Percentiles rank a stretch among this genome's conserved stretches.
phyloP scores from a whole-genome alignment of 495 filamentous ascomycete species.

The Neurospora sp. region DNA sequence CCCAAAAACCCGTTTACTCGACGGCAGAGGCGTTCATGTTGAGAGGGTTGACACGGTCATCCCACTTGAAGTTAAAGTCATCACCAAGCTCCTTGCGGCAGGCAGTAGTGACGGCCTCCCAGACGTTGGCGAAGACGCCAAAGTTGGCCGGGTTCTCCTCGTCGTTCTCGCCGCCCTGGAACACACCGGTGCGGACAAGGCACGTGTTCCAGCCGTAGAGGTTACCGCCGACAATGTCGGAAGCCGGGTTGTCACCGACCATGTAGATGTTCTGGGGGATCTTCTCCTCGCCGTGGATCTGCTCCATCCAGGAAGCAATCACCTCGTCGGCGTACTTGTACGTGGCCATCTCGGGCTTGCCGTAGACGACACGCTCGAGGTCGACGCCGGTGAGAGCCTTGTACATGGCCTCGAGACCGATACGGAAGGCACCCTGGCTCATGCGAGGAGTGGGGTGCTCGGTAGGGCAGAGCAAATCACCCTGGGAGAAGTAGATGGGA shows the following conservation, averaged over 20 bases:
- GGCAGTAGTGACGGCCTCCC: slow-evolving; percentile 89
- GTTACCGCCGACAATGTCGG: slow-evolving; percentile 70
- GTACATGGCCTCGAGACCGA: slow-evolving; percentile 70
- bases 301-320: slow-evolving; percentile 63
- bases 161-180: slow-evolving; percentile 58
- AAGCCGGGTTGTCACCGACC: slow-evolving; percentile 72
- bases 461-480: slow-evolving; percentile 67
- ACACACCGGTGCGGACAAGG: slow-evolving; percentile 58
- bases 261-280: slow-evolving; percentile 71
- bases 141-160: slow-evolving; percentile 93
- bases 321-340: slow-evolving; percentile 78
- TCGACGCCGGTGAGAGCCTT: slow-evolving; percentile 63
- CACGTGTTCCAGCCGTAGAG: slow-evolving; percentile 79
- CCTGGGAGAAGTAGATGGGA: slow-evolving; percentile 67
- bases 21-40: slow-evolving; percentile 47
- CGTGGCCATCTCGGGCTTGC: slow-evolving; percentile 69
- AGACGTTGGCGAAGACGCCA: slow-evolving; percentile 74
- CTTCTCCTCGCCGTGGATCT: slow-evolving; percentile 60
- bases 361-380: slow-evolving; percentile 75
- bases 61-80: slow-evolving; percentile 44
- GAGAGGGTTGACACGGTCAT: slow-evolving; percentile 48
- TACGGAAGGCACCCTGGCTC: slow-evolving; percentile 67
- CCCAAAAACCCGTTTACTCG: slow-evolving; percentile 26
- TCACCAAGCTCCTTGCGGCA: slow-evolving; percentile 69
- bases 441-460: slow-evolving; percentile 65